phyloP scores from a whole-genome alignment of 805 yeast genomes.

The Tetrapisispora arboricola region DNA sequence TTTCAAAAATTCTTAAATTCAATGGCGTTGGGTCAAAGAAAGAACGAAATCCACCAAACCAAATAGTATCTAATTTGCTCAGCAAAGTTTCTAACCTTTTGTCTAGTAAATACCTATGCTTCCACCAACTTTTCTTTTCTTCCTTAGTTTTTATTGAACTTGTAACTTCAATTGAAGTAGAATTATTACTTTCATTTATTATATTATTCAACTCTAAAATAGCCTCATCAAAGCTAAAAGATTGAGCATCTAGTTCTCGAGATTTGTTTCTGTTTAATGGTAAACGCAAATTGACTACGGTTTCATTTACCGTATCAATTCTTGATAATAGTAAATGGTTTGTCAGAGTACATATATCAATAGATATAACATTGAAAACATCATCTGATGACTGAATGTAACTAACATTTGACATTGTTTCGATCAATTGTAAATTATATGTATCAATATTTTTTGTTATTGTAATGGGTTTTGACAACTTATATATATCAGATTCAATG shows the following conservation, averaged over 20 bases:
- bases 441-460: background rate
- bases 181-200: conserved; percentile 48
- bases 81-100: conserved; percentile 42
- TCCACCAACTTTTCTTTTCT: conserved; percentile 73
- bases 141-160: conserved; percentile 43
- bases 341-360: conserved; percentile 49
- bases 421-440: background rate
- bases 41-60: conserved; percentile 74
- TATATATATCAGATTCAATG: conserved; percentile 10
- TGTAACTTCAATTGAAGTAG: conserved; percentile 48
- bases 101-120: conserved; percentile 52
- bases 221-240: conserved; percentile 38
- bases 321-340: conserved; percentile 51
- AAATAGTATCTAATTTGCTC: conserved; percentile 44
- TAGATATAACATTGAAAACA: conserved; percentile 34
- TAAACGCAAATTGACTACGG: conserved; percentile 43
- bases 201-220: conserved; percentile 39
- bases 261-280: conserved; percentile 46
- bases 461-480: no score
- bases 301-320: conserved; percentile 23
- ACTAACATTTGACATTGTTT: background rate
- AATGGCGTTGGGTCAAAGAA: conserved; percentile 37
- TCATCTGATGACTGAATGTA: conserved; percentile 3
- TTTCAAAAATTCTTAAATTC: conserved; percentile 17
- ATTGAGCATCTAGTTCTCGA: conserved; percentile 35